A percentile compares a stretch with the other conserved stretches of the same genome.
Conservation (phyloP, 179 eudicot genomes). For the Beta corolliflora region DNA sequence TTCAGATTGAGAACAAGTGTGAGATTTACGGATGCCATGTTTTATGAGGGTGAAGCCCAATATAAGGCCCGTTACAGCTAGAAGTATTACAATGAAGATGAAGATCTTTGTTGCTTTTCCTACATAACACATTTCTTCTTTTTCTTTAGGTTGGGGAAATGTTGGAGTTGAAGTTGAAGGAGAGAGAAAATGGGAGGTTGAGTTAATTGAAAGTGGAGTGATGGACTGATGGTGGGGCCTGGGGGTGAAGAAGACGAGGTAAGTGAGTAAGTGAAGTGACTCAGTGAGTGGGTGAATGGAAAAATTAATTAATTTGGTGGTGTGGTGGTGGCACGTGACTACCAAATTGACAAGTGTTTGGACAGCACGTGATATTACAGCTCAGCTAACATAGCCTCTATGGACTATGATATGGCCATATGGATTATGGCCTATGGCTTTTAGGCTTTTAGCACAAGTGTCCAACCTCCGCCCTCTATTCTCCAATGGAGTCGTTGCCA, state of each 20-base stretch:
- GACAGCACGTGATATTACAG: conserved; percentile 12
- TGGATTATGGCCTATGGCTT: no score
- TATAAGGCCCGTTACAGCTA: conserved; percentile 59
- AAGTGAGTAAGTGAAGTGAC: background rate
- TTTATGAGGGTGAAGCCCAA: conserved; percentile 63
- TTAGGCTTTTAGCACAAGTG: background rate
- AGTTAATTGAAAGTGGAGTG: background rate
- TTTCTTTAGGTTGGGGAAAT: no score
- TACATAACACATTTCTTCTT: conserved; percentile 72
- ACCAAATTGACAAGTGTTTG: background rate
- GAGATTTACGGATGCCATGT: conserved; percentile 39
- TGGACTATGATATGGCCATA: no score
- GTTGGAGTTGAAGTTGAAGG: background rate
- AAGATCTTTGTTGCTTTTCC: conserved; percentile 99
- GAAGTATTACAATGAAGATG: conserved; percentile 65
- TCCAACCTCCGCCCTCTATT: background rate
- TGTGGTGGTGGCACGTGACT: conserved; percentile 6
- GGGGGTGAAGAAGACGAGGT: background rate
- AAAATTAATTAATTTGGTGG: background rate
- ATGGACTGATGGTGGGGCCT: background rate
- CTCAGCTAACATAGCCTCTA: background rate
- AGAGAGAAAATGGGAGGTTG: background rate
- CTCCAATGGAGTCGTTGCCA: background rate
- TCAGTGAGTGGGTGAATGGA: no score
- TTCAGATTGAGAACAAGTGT: conserved; percentile 35